Evolutionary conservation across 225 moss, liverwort and hornwort species (phyloP), one percentile per base, ranked within the genome.

Genomic region (Rhytidiadelphus loreus): DNA sequence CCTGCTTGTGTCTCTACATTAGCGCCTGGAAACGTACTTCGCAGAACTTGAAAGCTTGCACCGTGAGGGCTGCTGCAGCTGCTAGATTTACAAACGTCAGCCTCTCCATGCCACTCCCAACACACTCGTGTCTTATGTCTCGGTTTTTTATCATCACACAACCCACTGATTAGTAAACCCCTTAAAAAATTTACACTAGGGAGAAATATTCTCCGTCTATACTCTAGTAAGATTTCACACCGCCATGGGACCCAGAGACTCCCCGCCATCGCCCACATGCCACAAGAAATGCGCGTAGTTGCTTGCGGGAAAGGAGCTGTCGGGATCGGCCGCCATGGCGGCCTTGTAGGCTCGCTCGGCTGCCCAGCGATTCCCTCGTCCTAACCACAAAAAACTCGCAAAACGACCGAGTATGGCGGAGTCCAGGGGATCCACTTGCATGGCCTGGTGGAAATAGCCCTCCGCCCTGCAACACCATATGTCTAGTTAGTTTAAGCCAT

Each of bases 221-320:
- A 44, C 32, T 81, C 6, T 8, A 44, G 48, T 48, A 23, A 43
- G 22, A 46, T 64, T 57, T 87, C 52, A 86, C n/a, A 30, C 4
- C 37, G 68, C 2, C 81, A 68, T 37, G 56, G 84, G 70, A 63
- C 84, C 86, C 32, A 20, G 33, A 9, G 84, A 76, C 62, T 95
- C 96, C 26, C 88, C 83, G 35, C 93, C 94, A 46, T 96, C 95
- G 20, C 93, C 95, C 22, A 87, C 89, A 63, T 97, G 96, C 97
- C 97, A 97, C 79, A 97, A 81, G 91, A 95, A 97, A 84, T 97
- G 95, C 12, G 97, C 97, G 88, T 95, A 97, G 88, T 94, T 95
- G 63, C 95, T 94, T 37, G 95, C 93, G 32, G 94, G 92, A 20
- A 90, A 97, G 13, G 97, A 94, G 78, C 95, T 96, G 26, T 82